These are phyloP conservation scores for Lactarius deliciosus DNA, from an alignment of 768 basidiomycete genomes.

Conservation along the genomic window DNA sequence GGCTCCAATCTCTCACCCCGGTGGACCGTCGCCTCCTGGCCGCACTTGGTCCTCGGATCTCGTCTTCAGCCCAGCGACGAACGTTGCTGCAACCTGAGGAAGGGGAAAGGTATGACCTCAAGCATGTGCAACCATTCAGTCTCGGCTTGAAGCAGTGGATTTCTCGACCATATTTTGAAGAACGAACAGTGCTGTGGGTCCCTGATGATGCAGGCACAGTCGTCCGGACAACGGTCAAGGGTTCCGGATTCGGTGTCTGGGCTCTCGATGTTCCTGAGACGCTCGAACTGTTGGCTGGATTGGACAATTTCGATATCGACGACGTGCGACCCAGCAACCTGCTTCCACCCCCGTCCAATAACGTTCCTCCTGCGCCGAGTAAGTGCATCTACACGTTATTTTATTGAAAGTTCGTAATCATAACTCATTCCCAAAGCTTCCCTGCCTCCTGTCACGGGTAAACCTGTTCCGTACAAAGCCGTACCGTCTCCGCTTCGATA, in stretches of 20 bases:
- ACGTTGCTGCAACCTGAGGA: slow-evolving; percentile 36
- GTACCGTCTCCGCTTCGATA: slow-evolving; percentile 52
- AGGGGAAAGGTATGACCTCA: slow-evolving; percentile 33
- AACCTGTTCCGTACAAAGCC: slow-evolving; percentile 39
- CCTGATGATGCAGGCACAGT: slow-evolving; percentile 26
- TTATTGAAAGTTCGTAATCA: slow-evolving; percentile 33
- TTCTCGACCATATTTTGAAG: slow-evolving; percentile 27
- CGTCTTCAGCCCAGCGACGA: slow-evolving; percentile 32
- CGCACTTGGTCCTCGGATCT: slow-evolving; percentile 40
- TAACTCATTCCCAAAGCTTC: slow-evolving; percentile 27
- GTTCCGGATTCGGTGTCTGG: slow-evolving; percentile 30
- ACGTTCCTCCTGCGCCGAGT: slow-evolving; percentile 13
- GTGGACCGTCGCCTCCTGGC: slow-evolving; percentile 45
- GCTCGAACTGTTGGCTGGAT: slow-evolving; percentile 25
- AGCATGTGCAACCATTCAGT: slow-evolving; percentile 33
- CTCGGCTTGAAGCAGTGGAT: slow-evolving; percentile 31
- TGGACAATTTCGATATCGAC: slow-evolving; percentile 14
- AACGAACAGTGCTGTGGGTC: slow-evolving; percentile 20
- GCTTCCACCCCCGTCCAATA: neutral
- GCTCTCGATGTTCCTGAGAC: slow-evolving; percentile 28
- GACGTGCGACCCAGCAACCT: slow-evolving; percentile 23
- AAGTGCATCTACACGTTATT: slow-evolving; percentile 9
- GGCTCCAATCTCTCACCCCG: slow-evolving; percentile 42
- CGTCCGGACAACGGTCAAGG: slow-evolving; percentile 23
- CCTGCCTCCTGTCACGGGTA: slow-evolving; percentile 22